Base-by-base conservation (phyloP, 176 grass and related monocot species). In the Dendrocalamus sinicus region DNA sequence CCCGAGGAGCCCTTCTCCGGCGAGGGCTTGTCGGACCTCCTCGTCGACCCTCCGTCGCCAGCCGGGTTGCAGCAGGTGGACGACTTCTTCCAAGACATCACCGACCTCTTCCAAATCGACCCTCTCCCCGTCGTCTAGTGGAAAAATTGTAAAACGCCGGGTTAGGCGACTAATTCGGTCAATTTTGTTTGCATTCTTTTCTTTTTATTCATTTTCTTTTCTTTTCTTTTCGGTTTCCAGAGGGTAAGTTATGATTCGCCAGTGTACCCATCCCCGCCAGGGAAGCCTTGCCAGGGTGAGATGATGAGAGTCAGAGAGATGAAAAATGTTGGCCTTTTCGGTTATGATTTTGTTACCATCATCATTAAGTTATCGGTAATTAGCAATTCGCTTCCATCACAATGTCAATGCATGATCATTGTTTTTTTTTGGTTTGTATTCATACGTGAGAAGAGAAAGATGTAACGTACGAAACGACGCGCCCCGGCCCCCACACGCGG, bases 101-200 rank as follows among this genome's bases (percentile, higher is more conserved):
- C 87, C 70, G 96, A 99, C 79, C 86, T 99, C 37, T 99, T 99
- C 78, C 86, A 87, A n/a, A 62, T 95, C 63, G 95, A 97, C 26
- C 88, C 88, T 5, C 89, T 95, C 22, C 81, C 88, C 17, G 67
- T 73, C 67, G 76, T 91, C 11, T 95, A 86, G 89, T 12, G 54
- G 26, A 32, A 17, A 78, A 72, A 70, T 47, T 66, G 83, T 83
- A 63, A 61, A 85, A 76, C 73, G 73, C 90, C 65, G 77, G 54
- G 77, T 54, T 82, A 67, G 44, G 53, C 72, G 17, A 67, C 70
- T 78, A 45, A 51, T 83, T 30, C 59, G 84, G 90, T 72, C 86
- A 89, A 90, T 95, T 87, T 92, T 92, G 91, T 85, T 88, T 80
- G 58, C 54, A 14, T 39, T 39, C 37, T 39, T 5, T 39, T 39